Conservation (phyloP, 2,329 filamentous ascomycete genomes). For the Trichophyton equinum region DNA sequence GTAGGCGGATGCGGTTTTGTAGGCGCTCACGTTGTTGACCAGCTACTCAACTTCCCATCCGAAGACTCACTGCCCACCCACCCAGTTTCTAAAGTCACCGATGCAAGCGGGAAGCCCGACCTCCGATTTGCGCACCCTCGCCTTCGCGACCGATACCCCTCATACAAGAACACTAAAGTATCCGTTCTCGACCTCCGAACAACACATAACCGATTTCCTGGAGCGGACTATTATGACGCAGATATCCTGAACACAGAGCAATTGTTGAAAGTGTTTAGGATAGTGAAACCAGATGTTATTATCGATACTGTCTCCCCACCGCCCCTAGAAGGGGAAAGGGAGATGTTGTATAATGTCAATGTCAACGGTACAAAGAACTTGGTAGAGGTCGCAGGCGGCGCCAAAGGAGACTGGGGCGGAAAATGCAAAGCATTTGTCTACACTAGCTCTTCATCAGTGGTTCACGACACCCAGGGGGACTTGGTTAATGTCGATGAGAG, state of each 20-base stretch:
- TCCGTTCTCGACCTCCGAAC: slow-evolving; percentile 63
- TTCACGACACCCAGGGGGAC: slow-evolving; percentile 69
- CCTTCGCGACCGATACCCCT: slow-evolving; percentile 30
- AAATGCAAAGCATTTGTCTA: slow-evolving; percentile 65
- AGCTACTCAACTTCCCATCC: slow-evolving; percentile 51
- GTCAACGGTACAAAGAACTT: slow-evolving; percentile 72
- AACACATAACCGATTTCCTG: slow-evolving; percentile 51
- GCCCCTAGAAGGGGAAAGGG: slow-evolving; percentile 39
- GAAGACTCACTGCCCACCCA: slow-evolving; percentile 18
- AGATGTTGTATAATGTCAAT: slow-evolving; percentile 68
- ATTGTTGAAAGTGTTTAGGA: slow-evolving; percentile 51
- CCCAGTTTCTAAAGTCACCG: slow-evolving; percentile 4
- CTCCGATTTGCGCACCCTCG: slow-evolving; percentile 27
- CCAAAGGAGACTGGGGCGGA: slow-evolving; percentile 49
- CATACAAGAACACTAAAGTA: slow-evolving; percentile 40
- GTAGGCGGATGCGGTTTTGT: slow-evolving; percentile 77
- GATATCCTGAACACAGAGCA: slow-evolving; percentile 59
- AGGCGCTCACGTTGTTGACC: slow-evolving; percentile 67
- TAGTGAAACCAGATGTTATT: slow-evolving; percentile 64
- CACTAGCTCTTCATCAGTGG: slow-evolving; percentile 76
- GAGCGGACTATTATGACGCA: slow-evolving; percentile 57
- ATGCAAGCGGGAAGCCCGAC: slow-evolving; percentile 18
- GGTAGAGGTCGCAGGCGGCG: slow-evolving; percentile 53
- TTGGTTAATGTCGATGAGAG: slow-evolving; percentile 75
- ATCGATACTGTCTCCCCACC: slow-evolving; percentile 77